Conservation (phyloP, 306 rosid species). For the Hippophae tibetana region DNA sequence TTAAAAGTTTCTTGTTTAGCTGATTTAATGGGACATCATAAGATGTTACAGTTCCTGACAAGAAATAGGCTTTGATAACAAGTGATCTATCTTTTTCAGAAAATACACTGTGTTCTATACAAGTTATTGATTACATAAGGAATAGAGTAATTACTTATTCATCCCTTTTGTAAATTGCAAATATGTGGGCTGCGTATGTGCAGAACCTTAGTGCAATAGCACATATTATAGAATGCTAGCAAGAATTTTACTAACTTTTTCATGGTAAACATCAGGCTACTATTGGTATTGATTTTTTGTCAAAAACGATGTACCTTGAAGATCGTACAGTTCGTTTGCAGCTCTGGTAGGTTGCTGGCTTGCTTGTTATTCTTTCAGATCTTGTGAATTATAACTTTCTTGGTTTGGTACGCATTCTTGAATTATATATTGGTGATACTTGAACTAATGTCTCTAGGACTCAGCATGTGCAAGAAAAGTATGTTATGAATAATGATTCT, state of each 20-base stretch:
- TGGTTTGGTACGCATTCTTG: not conserved
- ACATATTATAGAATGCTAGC: not conserved
- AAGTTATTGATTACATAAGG: not conserved
- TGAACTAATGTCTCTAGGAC: not conserved
- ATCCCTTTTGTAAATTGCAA: too few relatives aligned
- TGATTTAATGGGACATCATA: too few relatives aligned
- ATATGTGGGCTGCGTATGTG: too few relatives aligned
- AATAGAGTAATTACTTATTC: not conserved
- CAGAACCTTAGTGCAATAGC: not conserved
- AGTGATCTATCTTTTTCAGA: too few relatives aligned
- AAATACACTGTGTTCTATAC: not conserved
- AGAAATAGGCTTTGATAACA: too few relatives aligned
- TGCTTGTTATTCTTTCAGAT: not conserved
- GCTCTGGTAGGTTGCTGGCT: constrained; percentile 59
- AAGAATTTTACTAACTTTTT: constrained; percentile 16
- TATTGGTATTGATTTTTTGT: constrained; percentile 94
- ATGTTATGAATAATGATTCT: too few relatives aligned
- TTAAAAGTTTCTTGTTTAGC: too few relatives aligned
- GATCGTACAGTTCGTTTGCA: constrained; percentile 98
- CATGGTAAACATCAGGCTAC: constrained; percentile 58
- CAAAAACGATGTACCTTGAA: constrained; percentile 97
- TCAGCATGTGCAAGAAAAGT: too few relatives aligned
- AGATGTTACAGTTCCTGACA: too few relatives aligned
- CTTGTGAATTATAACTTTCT: not conserved
- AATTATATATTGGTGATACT: not conserved